phyloP scores from a whole-genome alignment of 2,329 filamentous ascomycete species.

The Trichoderma hamatum region DNA sequence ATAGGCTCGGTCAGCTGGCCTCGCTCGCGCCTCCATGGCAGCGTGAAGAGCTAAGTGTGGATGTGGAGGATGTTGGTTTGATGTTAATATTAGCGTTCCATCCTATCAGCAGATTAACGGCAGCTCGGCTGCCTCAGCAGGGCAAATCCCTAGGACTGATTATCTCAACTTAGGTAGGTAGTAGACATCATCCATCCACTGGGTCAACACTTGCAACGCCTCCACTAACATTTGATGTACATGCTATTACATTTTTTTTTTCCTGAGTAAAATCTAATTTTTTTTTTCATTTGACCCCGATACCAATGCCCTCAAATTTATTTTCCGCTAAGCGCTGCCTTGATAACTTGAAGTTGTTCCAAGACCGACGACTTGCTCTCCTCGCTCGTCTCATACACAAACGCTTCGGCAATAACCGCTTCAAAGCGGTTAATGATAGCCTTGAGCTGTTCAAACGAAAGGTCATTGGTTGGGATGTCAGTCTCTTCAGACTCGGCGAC shows the following conservation, averaged over 20 bases:
- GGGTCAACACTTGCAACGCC: neutral
- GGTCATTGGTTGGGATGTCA: conserved; percentile 68
- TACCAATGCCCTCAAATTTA: conserved; percentile 1
- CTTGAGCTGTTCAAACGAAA: conserved; percentile 66
- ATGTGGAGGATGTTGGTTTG: neutral
- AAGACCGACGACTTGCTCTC: conserved; percentile 71
- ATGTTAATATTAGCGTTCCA: neutral
- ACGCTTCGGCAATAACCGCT: conserved; percentile 68
- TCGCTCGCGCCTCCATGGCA: neutral
- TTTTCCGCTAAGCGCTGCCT: conserved; percentile 30
- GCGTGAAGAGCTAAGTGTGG: neutral
- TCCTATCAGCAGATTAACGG: neutral
- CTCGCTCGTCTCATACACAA: conserved; percentile 82
- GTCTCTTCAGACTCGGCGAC: conserved; percentile 45
- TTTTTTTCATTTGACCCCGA: neutral
- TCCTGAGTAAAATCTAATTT: neutral
- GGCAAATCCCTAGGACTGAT: neutral
- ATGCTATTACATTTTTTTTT: neutral
- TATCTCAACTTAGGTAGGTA: neutral
- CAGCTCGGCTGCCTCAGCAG: neutral
- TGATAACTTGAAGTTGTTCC: conserved; percentile 62
- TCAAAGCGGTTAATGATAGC: conserved; percentile 70
- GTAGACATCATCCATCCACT: neutral
- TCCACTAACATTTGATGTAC: neutral
- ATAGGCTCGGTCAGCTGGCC: conserved; percentile 10